phyloP scores from a whole-genome alignment of 148 eudicot species.

The Vaccinium darrowii region DNA sequence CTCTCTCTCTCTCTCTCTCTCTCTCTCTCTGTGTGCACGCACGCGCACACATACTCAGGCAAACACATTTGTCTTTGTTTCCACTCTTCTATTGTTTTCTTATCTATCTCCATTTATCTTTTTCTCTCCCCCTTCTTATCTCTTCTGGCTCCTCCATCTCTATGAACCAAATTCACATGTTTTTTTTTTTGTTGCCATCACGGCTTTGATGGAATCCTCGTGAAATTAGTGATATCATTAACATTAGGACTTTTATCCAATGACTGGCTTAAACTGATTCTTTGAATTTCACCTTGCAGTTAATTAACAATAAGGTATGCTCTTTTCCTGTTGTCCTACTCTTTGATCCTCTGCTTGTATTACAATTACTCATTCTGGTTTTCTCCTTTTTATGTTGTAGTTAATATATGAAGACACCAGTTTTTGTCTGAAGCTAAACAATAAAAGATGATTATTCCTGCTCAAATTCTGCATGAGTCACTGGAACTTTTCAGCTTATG shows the following conservation, averaged over 20 bases:
- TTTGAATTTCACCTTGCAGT: not conserved
- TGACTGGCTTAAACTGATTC: not conserved
- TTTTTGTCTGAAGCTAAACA: not conserved
- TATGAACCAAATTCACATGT: too few species aligned
- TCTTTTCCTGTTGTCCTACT: not conserved
- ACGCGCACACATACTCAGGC: too few species aligned
- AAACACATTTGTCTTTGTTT: too few species aligned
- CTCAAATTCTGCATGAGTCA: not conserved
- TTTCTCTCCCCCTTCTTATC: too few species aligned
- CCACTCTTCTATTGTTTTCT: too few species aligned
- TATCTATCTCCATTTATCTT: too few species aligned
- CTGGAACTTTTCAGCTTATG: constrained; percentile 20
- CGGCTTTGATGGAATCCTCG: not conserved
- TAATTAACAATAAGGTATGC: not conserved
- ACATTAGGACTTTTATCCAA: not conserved
- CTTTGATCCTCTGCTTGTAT: not conserved
- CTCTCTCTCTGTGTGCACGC: too few species aligned
- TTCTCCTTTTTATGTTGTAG: not conserved
- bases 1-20: too few species aligned
- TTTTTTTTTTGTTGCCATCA: too few species aligned
- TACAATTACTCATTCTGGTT: not conserved
- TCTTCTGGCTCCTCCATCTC: too few species aligned
- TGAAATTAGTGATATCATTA: not conserved
- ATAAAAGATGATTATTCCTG: constrained; percentile 1
- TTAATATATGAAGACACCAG: not conserved